Evolutionary conservation across 2,329 filamentous ascomycete genomes (phyloP), one percentile per base, ranked within the genome.

Genomic region (Stachybotrys chartarum): DNA sequence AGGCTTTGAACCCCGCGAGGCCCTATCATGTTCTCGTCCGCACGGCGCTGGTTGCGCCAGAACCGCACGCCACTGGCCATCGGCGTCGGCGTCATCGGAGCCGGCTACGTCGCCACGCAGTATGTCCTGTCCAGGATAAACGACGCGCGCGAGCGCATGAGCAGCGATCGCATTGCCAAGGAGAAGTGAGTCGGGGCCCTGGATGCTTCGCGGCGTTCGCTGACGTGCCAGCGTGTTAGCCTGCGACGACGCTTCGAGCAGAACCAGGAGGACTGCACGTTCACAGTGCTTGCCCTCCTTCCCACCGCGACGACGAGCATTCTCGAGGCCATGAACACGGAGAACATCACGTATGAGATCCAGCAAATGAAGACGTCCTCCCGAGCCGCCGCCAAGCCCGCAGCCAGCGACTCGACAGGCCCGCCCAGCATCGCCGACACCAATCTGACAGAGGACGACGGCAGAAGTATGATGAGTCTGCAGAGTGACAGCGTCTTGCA

Each of bases 211-310:
- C 35, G 18, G 10, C 16, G 24, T 44, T 16, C 44, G 39, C 50
- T 6, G n/a, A 31, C 65, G 10, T 14, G 35, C 14, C 35, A 10
- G 10, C 35, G 8, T 42, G 35, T 14, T 42, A 97, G 93, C 72
- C 83, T 99, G 58, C 91, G 92, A 53, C 88, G 94, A 57, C 89
- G 94, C 67, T 99, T 99, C 75, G 91, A 97, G 72, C 94, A 99
- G 74, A 99, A 99, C 72, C 94, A 99, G 70, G 93, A 96, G 70
- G 94, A 99, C 73, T 99, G 94, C 75, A 97, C 93, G 51, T 97
- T 95, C 70, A 99, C 94, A 44, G 91, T 97, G 49, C 85, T 97
- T n/a, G 94, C 93, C 32, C 84, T 99, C 55, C 81, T 99, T 10
- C 94, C 94, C 5, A 96, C 93, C 39, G 90, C 91, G 7, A 92